These are phyloP conservation scores for Ceratobasidium sp. DNA, from an alignment of 1,284 basidiomycete species.

Conservation along the genomic window DNA sequence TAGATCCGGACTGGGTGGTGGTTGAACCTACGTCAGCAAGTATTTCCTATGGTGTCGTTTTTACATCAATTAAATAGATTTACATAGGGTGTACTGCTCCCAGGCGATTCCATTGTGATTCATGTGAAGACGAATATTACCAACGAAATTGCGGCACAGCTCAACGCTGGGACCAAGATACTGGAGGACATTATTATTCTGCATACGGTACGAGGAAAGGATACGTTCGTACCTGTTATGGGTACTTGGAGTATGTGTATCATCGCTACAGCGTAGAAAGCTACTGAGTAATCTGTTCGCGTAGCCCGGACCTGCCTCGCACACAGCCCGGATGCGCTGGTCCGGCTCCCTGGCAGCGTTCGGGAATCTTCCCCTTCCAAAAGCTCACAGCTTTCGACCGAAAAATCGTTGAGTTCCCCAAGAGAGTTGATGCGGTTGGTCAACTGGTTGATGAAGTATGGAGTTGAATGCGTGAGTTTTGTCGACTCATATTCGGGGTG, in stretches of 20 bases:
- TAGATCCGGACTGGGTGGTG: constrained; percentile 39
- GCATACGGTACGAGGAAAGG: constrained; percentile 76
- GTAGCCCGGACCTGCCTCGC: constrained; percentile 80
- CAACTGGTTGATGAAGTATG: constrained; percentile 78
- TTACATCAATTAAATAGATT: constrained; percentile 24
- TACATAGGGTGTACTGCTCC: constrained; percentile 72
- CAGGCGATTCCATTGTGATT: constrained; percentile 66
- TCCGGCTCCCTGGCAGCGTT: constrained; percentile 71
- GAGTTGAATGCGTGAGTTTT: constrained; percentile 62
- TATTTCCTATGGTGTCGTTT: constrained; percentile 4
- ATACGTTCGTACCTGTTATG: constrained; percentile 74
- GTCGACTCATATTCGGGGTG: constrained; percentile 41
- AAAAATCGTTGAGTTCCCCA: constrained; percentile 72
- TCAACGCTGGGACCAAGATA: constrained; percentile 65
- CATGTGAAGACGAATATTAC: constrained; percentile 68
- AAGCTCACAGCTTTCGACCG: constrained; percentile 64
- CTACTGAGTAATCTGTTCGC: constrained; percentile 13
- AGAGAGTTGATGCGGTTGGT: constrained; percentile 77
- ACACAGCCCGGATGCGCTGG: constrained; percentile 69
- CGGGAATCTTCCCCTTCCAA: constrained; percentile 62
- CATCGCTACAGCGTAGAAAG: neutral
- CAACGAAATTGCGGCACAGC: constrained; percentile 62
- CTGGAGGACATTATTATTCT: constrained; percentile 74
- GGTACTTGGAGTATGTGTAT: constrained; percentile 73
- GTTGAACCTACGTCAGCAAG: constrained; percentile 39